These are phyloP conservation scores for Stylonectria norvegica DNA, from an alignment of 2,329 filamentous ascomycete species.

Conservation along the genomic window DNA sequence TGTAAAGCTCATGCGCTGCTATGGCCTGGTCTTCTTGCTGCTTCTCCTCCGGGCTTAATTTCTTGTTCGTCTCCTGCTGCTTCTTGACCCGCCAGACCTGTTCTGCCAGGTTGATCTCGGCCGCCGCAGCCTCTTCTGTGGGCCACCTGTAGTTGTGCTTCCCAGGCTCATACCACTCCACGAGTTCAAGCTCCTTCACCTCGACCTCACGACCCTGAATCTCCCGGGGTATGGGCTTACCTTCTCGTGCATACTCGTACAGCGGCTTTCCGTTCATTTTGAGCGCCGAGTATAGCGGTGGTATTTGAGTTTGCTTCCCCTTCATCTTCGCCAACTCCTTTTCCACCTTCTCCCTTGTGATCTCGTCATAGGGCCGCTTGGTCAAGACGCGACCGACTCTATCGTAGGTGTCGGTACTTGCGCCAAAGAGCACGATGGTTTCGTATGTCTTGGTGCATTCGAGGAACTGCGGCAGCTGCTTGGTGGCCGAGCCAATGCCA, in stretches of 20 bases:
- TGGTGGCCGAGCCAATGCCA: slow-evolving; percentile 84
- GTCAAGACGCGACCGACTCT: slow-evolving; percentile 77
- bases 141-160: slow-evolving; percentile 79
- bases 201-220: slow-evolving; percentile 79
- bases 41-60: slow-evolving; percentile 52
- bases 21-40: slow-evolving; percentile 53
- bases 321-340: slow-evolving; percentile 70
- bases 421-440: slow-evolving; percentile 82
- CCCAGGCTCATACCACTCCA: slow-evolving; percentile 83
- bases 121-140: slow-evolving; percentile 68
- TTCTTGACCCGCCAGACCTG: slow-evolving; percentile 64
- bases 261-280: slow-evolving; percentile 91
- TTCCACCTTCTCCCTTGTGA: slow-evolving; percentile 77
- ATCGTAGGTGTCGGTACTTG: slow-evolving; percentile 91
- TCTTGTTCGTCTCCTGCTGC: slow-evolving; percentile 48
- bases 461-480: slow-evolving; percentile 73
- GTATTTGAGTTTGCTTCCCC: slow-evolving; percentile 83
- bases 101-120: slow-evolving; percentile 73
- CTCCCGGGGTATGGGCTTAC: slow-evolving; percentile 78
- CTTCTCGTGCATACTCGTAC: slow-evolving; percentile 93
- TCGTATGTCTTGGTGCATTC: slow-evolving; percentile 93
- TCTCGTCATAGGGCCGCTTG: slow-evolving; percentile 70
- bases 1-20: slow-evolving; percentile 54
- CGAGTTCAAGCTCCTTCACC: slow-evolving; percentile 70
- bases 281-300: slow-evolving; percentile 87